phyloP scores from a whole-genome alignment of 2,329 filamentous ascomycete genomes.

The Helminthosporium solani region DNA sequence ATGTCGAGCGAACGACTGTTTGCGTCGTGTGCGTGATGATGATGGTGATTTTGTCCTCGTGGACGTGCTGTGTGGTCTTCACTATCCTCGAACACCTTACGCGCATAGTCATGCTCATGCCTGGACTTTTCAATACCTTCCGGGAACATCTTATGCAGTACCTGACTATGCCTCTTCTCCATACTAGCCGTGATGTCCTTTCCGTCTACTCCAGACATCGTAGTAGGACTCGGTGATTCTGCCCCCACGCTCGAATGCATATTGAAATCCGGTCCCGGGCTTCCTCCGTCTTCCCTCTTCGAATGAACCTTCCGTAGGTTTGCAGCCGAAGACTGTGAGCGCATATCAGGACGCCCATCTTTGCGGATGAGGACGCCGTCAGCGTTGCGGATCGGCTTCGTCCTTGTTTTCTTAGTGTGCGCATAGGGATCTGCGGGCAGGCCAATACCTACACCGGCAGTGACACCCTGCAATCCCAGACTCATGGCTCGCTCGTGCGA shows the following conservation, averaged over 20 bases:
- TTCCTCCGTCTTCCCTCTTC: slow-evolving; percentile 45
- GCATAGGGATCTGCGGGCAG: slow-evolving; percentile 38
- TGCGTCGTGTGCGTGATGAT: slow-evolving; percentile 10
- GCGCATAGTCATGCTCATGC: slow-evolving; percentile 34
- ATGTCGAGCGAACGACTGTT: slow-evolving; percentile 14
- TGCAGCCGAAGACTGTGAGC: slow-evolving; percentile 53
- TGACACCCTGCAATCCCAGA: slow-evolving; percentile 31
- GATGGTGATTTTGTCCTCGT: slow-evolving; percentile 15
- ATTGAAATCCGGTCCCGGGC: slow-evolving; percentile 18
- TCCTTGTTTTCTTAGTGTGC: slow-evolving; percentile 51
- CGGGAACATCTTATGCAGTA: slow-evolving; percentile 43
- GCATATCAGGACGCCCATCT: slow-evolving; percentile 54
- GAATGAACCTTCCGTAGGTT: slow-evolving; percentile 54
- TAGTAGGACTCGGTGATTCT: slow-evolving; percentile 35
- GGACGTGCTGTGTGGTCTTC: slow-evolving; percentile 27
- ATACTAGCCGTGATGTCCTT: slow-evolving; percentile 19
- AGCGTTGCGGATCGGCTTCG: slow-evolving; percentile 52
- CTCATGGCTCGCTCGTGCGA: slow-evolving; percentile 27
- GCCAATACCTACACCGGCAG: slow-evolving; percentile 21
- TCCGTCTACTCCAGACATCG: slow-evolving; percentile 8
- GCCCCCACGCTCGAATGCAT: slow-evolving; percentile 11
- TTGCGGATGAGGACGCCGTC: slow-evolving; percentile 54
- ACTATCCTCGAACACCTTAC: slow-evolving; percentile 35
- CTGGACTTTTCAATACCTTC: slow-evolving; percentile 35
- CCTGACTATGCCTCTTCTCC: slow-evolving; percentile 34